Evolutionary conservation across 805 yeast species (phyloP), one percentile per base, ranked within the genome.

Genomic region (Torulaspora quercuum): DNA sequence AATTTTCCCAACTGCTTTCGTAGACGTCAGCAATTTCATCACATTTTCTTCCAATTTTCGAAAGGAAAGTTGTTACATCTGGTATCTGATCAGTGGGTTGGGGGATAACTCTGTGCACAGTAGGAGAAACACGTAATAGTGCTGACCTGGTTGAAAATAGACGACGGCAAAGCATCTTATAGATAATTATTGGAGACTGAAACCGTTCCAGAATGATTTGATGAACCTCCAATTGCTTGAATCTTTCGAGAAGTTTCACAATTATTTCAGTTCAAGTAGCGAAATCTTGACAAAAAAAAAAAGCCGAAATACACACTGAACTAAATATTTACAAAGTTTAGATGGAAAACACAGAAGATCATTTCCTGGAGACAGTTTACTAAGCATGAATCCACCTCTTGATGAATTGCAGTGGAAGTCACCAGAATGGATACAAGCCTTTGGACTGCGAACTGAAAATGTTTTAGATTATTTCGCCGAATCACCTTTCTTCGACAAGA

Each of bases 321-420:
- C n/a, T n/a, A n/a, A n/a, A n/a, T n/a, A n/a, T n/a, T n/a, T n/a
- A n/a, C n/a, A n/a, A n/a, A n/a, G n/a, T n/a, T n/a, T n/a, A n/a
- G n/a, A n/a, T n/a, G n/a, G n/a, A n/a, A n/a, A n/a, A n/a, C n/a
- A n/a, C n/a, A n/a, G n/a, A n/a, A n/a, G n/a, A n/a, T n/a, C n/a
- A n/a, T n/a, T n/a, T n/a, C n/a, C n/a, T n/a, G n/a, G n/a, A n/a
- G n/a, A n/a, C n/a, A n/a, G n/a, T n/a, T n/a, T n/a, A n/a, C n/a
- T n/a, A n/a, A n/a, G n/a, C 24, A 52, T 51, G 55, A 46, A 48
- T 21, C 46, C 59, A 3, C 58, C 57, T 6, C 67, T 89, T 17
- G 97, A 89, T 55, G 97, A 90, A 53, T 72, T 92, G 26, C 97
- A 89, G 59, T 92, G 98, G 98, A 77, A 89, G 48, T 82, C 92